phyloP scores from a whole-genome alignment of 2,329 filamentous ascomycete genomes.

The Triangularia verruculosa region DNA sequence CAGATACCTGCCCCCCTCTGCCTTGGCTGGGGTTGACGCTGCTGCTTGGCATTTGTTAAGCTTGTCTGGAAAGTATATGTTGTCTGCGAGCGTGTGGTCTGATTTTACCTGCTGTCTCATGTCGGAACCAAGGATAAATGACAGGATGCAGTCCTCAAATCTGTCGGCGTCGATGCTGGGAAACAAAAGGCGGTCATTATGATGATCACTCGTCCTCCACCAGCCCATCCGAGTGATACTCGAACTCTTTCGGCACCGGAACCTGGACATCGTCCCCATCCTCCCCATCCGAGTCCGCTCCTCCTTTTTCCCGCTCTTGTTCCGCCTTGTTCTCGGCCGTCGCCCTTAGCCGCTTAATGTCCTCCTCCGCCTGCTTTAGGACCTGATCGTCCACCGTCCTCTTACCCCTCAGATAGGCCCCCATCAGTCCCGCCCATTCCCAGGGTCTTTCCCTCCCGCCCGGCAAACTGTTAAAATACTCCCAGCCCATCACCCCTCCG shows the following conservation, averaged over 20 bases:
- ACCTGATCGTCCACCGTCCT: conserved; percentile 4
- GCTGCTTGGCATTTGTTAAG: background rate
- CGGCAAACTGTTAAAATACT: conserved; percentile 73
- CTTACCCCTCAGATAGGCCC: conserved; percentile 36
- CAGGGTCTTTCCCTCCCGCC: conserved; percentile 59
- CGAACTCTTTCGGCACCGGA: conserved; percentile 31
- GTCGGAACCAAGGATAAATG: background rate
- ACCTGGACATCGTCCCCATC: conserved; percentile 18
- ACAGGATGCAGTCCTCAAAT: background rate
- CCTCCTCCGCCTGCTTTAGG: conserved; percentile 6
- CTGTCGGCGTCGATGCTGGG: background rate
- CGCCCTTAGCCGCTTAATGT: background rate
- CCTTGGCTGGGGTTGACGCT: background rate
- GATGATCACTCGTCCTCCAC: conserved; percentile 14
- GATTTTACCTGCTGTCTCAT: background rate
- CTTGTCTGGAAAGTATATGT: background rate
- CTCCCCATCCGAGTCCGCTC: conserved; percentile 29
- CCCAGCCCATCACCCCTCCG: conserved; percentile 83
- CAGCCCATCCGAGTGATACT: conserved; percentile 32
- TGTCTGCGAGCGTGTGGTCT: background rate
- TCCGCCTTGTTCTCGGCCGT: background rate
- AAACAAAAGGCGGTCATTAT: background rate
- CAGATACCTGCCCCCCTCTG: background rate
- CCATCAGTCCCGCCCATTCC: conserved; percentile 71
- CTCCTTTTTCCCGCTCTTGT: background rate